Conservation (phyloP, 805 yeast genomes). For the Saturnispora mendoncae region DNA sequence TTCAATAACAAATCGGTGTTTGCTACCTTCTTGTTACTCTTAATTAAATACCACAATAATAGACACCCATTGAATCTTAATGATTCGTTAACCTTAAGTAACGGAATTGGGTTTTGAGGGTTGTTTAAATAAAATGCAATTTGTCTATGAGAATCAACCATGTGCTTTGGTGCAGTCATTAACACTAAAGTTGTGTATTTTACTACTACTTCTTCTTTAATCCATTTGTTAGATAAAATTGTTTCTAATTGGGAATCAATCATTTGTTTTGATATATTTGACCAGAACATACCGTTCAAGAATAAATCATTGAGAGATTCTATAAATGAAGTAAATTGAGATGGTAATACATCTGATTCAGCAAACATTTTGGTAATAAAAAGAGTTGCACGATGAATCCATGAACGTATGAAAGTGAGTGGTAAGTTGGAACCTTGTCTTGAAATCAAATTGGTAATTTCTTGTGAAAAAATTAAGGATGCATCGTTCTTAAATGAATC, state of each 20-base stretch:
- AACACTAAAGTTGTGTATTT: conserved; percentile 36
- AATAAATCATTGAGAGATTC: conserved; percentile 28
- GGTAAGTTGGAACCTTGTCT: neutral
- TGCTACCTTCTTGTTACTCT: conserved; percentile 38
- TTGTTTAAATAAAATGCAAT: conserved; percentile 59
- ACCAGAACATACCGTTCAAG: conserved; percentile 28
- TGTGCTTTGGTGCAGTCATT: conserved; percentile 29
- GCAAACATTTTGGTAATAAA: conserved; percentile 59
- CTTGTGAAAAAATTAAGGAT: conserved; percentile 23
- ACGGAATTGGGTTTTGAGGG: conserved; percentile 31
- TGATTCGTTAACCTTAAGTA: conserved; percentile 15
- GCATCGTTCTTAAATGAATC: conserved; percentile 28
- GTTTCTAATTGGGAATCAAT: conserved; percentile 62
- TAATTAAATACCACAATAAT: conserved; percentile 41
- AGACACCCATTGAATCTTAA: conserved; percentile 37
- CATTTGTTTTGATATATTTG: conserved; percentile 35
- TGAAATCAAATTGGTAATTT: conserved; percentile 15
- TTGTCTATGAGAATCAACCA: conserved; percentile 39
- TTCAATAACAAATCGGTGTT: conserved; percentile 39
- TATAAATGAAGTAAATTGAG: conserved; percentile 27
- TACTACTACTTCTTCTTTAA: conserved; percentile 33
- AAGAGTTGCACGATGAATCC: conserved; percentile 52
- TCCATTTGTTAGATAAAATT: conserved; percentile 42
- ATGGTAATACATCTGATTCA: conserved; percentile 31
- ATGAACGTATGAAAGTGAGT: conserved; percentile 28